Evolutionary conservation across 495 filamentous ascomycete species (phyloP).

Genomic region (Penicillium subrubescens): DNA sequence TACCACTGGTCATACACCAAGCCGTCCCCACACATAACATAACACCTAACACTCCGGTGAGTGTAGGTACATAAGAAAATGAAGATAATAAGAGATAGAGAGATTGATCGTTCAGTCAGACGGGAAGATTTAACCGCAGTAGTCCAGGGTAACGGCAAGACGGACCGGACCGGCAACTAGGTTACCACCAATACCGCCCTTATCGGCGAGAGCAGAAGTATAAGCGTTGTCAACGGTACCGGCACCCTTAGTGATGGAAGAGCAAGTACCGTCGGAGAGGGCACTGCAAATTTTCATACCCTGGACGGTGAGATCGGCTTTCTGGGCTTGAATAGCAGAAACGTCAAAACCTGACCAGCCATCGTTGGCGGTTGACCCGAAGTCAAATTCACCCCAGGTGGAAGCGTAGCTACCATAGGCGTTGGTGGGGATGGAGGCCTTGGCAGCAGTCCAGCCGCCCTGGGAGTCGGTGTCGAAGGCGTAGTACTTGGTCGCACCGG

Average conservation of each 20-base stretch:
- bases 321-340: slow-evolving; percentile 40
- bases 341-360: slow-evolving; percentile 50
- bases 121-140: slow-evolving; percentile 23
- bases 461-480: slow-evolving; percentile 51
- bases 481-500: slow-evolving; percentile 46
- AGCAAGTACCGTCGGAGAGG: slow-evolving; percentile 27
- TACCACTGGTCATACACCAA: slow-evolving; percentile 25
- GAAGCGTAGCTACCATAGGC: slow-evolving; percentile 36
- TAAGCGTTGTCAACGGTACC: slow-evolving; percentile 39
- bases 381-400: slow-evolving; percentile 50
- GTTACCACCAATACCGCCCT: slow-evolving; percentile 45
- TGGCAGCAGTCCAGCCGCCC: slow-evolving; percentile 38
- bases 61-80: slow-evolving; percentile 9
- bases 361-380: slow-evolving; percentile 34
- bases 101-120: slow-evolving; percentile 3
- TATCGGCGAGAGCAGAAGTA: slow-evolving; percentile 26
- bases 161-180: slow-evolving; percentile 33
- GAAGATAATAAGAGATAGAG: slow-evolving; percentile 10
- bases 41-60: not conserved
- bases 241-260: slow-evolving; percentile 31
- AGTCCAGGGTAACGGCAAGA: slow-evolving; percentile 33
- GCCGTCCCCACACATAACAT: slow-evolving; percentile 12
- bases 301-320: slow-evolving; percentile 32
- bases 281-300: slow-evolving; percentile 41
- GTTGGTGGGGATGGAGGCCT: slow-evolving; percentile 37